phyloP scores from a whole-genome alignment of 805 yeast genomes.

The Candida odintsovae region DNA sequence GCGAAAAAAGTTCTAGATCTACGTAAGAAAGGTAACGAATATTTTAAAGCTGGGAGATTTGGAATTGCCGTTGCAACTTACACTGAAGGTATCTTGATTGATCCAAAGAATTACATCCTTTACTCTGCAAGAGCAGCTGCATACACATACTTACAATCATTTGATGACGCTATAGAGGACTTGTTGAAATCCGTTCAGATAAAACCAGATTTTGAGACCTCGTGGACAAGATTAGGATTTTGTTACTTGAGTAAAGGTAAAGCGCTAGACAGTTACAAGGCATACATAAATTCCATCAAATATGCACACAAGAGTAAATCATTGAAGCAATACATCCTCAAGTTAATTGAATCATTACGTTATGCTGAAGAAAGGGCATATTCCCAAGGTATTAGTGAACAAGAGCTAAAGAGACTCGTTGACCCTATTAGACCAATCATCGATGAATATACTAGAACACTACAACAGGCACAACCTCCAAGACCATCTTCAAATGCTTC shows the following conservation, averaged over 20 bases:
- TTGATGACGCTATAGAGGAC: constrained; percentile 32
- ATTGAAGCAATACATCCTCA: constrained; percentile 11
- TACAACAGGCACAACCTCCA: neutral
- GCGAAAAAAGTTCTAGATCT: constrained; percentile 6
- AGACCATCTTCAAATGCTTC: neutral
- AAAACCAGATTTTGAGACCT: constrained; percentile 32
- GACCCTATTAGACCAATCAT: neutral
- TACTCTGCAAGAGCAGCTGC: constrained; percentile 38
- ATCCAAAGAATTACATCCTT: constrained; percentile 28
- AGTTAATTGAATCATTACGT: constrained; percentile 10
- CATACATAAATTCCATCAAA: constrained; percentile 31
- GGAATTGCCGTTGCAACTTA: constrained; percentile 30
- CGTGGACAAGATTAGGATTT: constrained; percentile 34
- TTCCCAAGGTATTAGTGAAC: constrained; percentile 10
- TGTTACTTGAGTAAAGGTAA: constrained; percentile 30
- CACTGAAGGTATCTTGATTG: constrained; percentile 29
- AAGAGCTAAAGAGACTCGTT: constrained; percentile 3
- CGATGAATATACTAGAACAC: neutral
- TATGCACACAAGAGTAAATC: constrained; percentile 11
- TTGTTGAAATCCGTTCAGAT: constrained; percentile 26
- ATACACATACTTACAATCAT: constrained; percentile 28
- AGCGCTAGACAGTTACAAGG: constrained; percentile 29
- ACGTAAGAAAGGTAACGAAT: constrained; percentile 16
- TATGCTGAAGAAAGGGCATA: constrained; percentile 15
- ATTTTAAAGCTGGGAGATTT: constrained; percentile 11